phyloP scores from a whole-genome alignment of 148 eudicot species.

The Silene latifolia region DNA sequence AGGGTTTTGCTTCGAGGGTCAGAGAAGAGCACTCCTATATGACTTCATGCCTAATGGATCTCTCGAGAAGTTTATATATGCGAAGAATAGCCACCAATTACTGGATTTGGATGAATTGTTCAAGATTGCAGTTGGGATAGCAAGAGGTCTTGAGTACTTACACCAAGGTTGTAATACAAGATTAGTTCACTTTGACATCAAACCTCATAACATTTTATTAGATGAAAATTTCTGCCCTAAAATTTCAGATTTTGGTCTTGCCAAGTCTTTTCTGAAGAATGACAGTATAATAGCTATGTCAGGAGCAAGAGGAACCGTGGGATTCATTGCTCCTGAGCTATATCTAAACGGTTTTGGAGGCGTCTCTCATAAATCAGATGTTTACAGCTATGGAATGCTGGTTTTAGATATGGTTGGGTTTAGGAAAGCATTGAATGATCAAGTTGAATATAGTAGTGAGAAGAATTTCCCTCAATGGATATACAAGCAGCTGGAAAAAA shows the following conservation, averaged over 20 bases:
- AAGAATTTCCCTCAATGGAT: constrained; percentile 23
- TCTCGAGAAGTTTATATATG: constrained; percentile 22
- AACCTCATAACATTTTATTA: constrained; percentile 33
- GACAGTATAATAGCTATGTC: constrained; percentile 22
- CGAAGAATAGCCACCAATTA: background rate
- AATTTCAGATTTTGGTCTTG: constrained; percentile 33
- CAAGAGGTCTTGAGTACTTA: constrained; percentile 29
- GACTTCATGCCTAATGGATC: constrained; percentile 69
- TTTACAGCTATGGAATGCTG: constrained; percentile 38
- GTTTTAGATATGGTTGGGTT: constrained; percentile 26
- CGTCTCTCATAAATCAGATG: constrained; percentile 25
- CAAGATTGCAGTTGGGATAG: too few relatives aligned
- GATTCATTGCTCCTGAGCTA: constrained; percentile 33
- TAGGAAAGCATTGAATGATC: constrained; percentile 1
- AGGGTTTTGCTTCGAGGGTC: constrained; percentile 54
- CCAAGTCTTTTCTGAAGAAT: constrained; percentile 21
- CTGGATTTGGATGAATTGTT: constrained; percentile 18
- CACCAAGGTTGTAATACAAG: constrained; percentile 33
- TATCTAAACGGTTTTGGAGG: constrained; percentile 1
- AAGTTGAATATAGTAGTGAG: background rate
- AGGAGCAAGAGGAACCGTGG: constrained; percentile 25
- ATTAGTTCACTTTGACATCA: constrained; percentile 35
- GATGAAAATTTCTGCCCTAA: constrained; percentile 25
- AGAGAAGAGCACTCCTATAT: constrained; percentile 56
- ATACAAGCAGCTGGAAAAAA: constrained; percentile 24